Base-by-base conservation (phyloP, 2,329 filamentous ascomycete species). In the Talaromyces sp. region DNA sequence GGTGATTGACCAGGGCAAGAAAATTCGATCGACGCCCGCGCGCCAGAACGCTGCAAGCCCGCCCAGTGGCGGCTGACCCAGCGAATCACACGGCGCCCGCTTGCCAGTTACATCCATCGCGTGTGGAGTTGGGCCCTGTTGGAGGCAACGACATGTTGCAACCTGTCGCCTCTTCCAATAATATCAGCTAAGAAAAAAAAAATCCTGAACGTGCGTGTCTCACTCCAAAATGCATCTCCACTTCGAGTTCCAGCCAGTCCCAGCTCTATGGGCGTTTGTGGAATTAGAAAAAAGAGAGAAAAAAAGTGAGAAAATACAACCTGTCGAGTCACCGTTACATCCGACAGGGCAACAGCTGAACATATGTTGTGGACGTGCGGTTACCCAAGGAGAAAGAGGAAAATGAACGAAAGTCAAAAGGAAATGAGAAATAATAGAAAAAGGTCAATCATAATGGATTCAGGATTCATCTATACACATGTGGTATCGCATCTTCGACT, bases 111-210 rank as follows among this genome's bases (percentile, higher is more conserved):
- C 59, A 32, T 49, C 35, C 35, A 50, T 58, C 50, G 56, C 55
- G 41, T 51, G 59, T 61, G 59, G 51, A 61, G 55, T 61, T 61
- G 46, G 53, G 4, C 19, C 24, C 13, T 38, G 35, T 38, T 38
- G n/a, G 53, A 61, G 55, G 59, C 59, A 58, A 61, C 59, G 50
- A 27, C 35, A 61, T 14, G 54, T 61, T 61, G 59, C 53, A 61
- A 61, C 49, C 49, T 27, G 19, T 52, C 49, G 49, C 49, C 49
- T 52, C 26, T 27, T 17, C 41, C 43, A 21, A 46, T 46, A 46
- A 46, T 10, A 46, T 19, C n/a, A 21, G 17, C 17, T 21, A 8
- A 43, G 9, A n/a, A 19, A 7, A 24, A 46, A 46, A 46, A 46
- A 46, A 13, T 24, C 13, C 43, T 13, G 24, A 14, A 14, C 3